Base-by-base conservation (phyloP, 208 protist species). In the Naegleria fowleri region DNA sequence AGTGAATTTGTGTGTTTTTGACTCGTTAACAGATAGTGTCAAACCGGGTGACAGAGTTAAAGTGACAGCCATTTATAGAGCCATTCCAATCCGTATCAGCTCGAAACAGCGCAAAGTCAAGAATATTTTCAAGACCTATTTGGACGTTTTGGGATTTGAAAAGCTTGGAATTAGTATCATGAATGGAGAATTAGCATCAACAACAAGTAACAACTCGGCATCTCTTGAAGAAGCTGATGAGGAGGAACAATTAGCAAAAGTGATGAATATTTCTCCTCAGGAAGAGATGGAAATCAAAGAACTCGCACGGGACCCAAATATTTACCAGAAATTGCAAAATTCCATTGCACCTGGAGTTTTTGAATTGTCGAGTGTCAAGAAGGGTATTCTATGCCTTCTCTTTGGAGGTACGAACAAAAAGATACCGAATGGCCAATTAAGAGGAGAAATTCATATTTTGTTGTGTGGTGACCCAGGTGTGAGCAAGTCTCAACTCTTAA, bases 401-500 rank as follows among this genome's bases (percentile, higher is more conserved):
- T 99, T 99, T 94, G 99, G 99, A 58, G 99, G 98, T 6, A 97
- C 97, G 5, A 94, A 95, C 38, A 99, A 99, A 93, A 94, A 94
- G 83, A 97, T 99, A 58, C 92, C 52, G 5, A 79, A 84, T 75
- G 94, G 94, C 83, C 94, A 93, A 59, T 95, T 96, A 75, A 95
- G 98, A 67, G 97, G 97, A 13, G 98, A 99, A 87, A 97, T 99
- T 38, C 99, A 99, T 93, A 96, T 99, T 52, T 95, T 99, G 52
- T 93, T 99, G 0, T 98, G 98, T 93, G 99, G 99, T 48, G 99
- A 99, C 93, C 99, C 99, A 38, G 99, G 98, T 93, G 98, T 99
- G n/a, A 96, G 97, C 55, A 99, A 99, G 94, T 99, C 98, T 48
- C 99, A 99, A 94, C 94, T 99, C n/a, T 95, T 99, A 0, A 97